Conservation (phyloP, 2,329 filamentous ascomycete genomes). For the Zymoseptoria pseudotritici region DNA sequence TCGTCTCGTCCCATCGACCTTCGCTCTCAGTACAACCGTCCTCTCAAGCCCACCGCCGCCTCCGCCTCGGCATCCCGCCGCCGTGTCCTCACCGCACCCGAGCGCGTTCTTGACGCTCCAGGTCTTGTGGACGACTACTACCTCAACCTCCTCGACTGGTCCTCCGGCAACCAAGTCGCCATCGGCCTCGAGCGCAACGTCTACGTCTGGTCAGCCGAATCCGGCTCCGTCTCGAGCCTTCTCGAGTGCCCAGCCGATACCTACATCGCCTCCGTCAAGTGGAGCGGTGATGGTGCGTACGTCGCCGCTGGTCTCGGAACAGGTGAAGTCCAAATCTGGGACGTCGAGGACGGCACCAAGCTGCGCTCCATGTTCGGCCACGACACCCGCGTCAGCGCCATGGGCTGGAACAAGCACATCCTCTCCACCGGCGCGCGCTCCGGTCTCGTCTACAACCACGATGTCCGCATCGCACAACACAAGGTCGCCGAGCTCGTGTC, state of each 20-base stretch:
- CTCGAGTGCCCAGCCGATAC: slow-evolving; percentile 84
- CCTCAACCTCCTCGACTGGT: slow-evolving; percentile 97
- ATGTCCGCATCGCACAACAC: slow-evolving; percentile 94
- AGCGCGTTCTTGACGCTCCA: slow-evolving; percentile 91
- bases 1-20: slow-evolving; percentile 98
- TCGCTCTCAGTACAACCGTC: slow-evolving; percentile 94
- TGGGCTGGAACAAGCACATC: slow-evolving; percentile 99
- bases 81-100: slow-evolving; percentile 86
- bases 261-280: slow-evolving; percentile 97
- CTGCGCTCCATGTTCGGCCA: slow-evolving; percentile 98
- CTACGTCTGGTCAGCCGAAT: slow-evolving; percentile 97
- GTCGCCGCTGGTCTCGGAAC: slow-evolving; percentile 91
- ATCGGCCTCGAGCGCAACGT: slow-evolving; percentile 95
- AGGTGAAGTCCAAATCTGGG: slow-evolving; percentile 98
- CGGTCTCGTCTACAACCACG: slow-evolving; percentile 95
- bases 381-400: slow-evolving; percentile 90
- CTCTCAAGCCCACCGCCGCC: slow-evolving; percentile 68
- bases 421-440: slow-evolving; percentile 91
- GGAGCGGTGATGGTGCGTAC: slow-evolving; percentile 95
- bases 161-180: slow-evolving; percentile 92
- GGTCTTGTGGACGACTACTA: slow-evolving; percentile 98
- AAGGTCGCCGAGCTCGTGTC: slow-evolving; percentile 96
- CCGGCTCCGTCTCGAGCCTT: slow-evolving; percentile 79
- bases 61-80: slow-evolving; percentile 80
- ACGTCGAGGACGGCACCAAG: slow-evolving; percentile 89